Conservation (phyloP, 2,329 filamentous ascomycete species). For the Diaporthe caulivora region DNA sequence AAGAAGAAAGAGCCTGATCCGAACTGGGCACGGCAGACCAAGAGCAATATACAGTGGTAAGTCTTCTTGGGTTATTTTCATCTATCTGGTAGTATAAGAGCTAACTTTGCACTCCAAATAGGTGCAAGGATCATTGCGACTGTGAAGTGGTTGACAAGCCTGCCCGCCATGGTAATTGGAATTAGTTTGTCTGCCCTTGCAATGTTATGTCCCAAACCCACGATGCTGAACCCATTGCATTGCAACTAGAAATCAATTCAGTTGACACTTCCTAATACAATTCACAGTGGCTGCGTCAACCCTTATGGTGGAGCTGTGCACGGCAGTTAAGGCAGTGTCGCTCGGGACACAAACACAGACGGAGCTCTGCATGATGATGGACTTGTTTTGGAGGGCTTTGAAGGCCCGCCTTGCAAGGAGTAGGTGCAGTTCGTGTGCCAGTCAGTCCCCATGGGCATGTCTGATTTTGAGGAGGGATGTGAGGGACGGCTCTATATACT, state of each 20-base stretch:
- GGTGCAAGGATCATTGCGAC: neutral
- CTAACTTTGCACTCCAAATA: neutral
- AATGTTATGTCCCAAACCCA: neutral
- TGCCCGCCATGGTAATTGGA: neutral
- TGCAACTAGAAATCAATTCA: neutral
- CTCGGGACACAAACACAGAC: neutral
- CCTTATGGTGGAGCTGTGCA: neutral
- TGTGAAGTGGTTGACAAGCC: neutral
- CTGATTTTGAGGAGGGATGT: too few species aligned
- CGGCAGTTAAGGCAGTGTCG: neutral
- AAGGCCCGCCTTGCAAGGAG: neutral
- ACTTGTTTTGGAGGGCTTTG: neutral
- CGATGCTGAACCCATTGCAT: neutral
- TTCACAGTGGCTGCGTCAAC: neutral
- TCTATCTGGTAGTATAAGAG: neutral
- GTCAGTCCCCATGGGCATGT: too few species aligned
- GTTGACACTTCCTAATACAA: neutral
- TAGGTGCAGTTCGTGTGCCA: too few species aligned
- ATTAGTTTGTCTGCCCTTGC: neutral
- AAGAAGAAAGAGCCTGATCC: neutral
- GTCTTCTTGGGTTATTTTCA: neutral
- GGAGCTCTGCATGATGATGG: neutral
- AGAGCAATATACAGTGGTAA: neutral
- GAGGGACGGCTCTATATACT: too few species aligned
- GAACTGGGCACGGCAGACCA: neutral